These are phyloP conservation scores for Grosmannia serpens DNA, from an alignment of 2,329 filamentous ascomycete species.

Conservation along the genomic window DNA sequence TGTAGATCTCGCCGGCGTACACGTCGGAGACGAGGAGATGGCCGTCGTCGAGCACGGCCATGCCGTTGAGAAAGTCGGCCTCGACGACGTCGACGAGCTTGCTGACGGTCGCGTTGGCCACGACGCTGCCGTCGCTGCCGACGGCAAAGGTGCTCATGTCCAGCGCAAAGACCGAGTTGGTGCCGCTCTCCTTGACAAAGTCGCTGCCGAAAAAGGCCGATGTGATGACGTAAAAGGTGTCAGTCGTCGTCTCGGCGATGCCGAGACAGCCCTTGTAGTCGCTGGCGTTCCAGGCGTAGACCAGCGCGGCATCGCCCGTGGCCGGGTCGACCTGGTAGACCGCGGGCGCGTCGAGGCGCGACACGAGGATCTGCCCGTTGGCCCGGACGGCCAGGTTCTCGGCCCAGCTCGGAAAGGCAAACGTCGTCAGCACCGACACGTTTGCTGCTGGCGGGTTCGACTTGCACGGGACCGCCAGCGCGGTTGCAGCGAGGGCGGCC, in stretches of 20 bases:
- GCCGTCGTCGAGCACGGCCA: slow-evolving; percentile 9
- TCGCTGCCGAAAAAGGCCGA: slow-evolving; percentile 14
- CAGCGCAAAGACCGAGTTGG: slow-evolving; percentile 14
- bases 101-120: slow-evolving; percentile 10
- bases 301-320: slow-evolving; percentile 12
- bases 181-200: slow-evolving; percentile 8
- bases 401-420: not conserved
- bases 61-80: slow-evolving; percentile 17
- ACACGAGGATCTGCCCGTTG: slow-evolving; percentile 23
- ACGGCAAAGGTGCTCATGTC: slow-evolving; percentile 13
- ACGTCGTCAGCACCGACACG: not conserved
- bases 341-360: slow-evolving; percentile 19
- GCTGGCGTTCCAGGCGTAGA: slow-evolving; percentile 17
- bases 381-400: slow-evolving; percentile 26
- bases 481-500: not conserved
- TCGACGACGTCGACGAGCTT: slow-evolving; percentile 12
- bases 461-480: not conserved
- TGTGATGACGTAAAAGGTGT: slow-evolving; percentile 22
- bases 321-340: slow-evolving; percentile 22
- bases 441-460: not conserved
- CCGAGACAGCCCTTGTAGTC: slow-evolving; percentile 17
- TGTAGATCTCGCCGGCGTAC: slow-evolving; percentile 14
- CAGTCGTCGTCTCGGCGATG: slow-evolving; percentile 21
- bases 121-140: not conserved
- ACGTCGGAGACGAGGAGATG: slow-evolving; percentile 15